Percentiles rank a stretch among this genome's conserved stretches.
Conservation (phyloP, 805 yeast genomes). For the Spathaspora sp. region DNA sequence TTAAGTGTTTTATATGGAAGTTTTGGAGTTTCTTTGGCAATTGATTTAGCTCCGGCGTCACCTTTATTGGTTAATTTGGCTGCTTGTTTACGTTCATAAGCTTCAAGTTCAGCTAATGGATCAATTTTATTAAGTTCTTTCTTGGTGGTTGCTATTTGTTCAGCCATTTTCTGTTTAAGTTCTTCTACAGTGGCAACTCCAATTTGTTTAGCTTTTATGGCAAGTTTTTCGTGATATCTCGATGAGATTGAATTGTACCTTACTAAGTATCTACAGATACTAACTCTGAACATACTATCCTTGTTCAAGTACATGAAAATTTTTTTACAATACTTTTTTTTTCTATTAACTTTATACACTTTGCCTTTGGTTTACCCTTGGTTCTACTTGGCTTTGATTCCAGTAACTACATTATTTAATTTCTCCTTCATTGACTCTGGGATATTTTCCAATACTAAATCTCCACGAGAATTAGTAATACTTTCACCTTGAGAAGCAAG, state of each 20-base stretch:
- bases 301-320: background rate
- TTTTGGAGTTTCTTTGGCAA: conserved; percentile 30
- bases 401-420: conserved; percentile 31
- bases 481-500: conserved; percentile 72
- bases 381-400: background rate
- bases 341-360: background rate
- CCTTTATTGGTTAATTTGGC: conserved; percentile 10
- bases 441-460: conserved; percentile 65
- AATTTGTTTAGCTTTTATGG: conserved; percentile 29
- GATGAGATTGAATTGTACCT: conserved; percentile 5
- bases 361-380: background rate
- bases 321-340: background rate
- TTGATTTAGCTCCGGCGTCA: conserved; percentile 27
- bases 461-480: conserved; percentile 55
- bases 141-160: conserved; percentile 53
- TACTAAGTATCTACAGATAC: background rate
- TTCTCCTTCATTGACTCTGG: conserved; percentile 49
- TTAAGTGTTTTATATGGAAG: conserved; percentile 68
- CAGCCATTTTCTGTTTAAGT: conserved; percentile 58
- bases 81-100: conserved; percentile 41
- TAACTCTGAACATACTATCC: background rate
- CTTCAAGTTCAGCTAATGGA: conserved; percentile 67
- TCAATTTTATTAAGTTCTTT: conserved; percentile 59
- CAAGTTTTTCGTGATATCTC: conserved; percentile 30
- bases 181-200: conserved; percentile 49